Conservation (phyloP, 805 yeast genomes). For the Diddensiella santjacobensis region DNA sequence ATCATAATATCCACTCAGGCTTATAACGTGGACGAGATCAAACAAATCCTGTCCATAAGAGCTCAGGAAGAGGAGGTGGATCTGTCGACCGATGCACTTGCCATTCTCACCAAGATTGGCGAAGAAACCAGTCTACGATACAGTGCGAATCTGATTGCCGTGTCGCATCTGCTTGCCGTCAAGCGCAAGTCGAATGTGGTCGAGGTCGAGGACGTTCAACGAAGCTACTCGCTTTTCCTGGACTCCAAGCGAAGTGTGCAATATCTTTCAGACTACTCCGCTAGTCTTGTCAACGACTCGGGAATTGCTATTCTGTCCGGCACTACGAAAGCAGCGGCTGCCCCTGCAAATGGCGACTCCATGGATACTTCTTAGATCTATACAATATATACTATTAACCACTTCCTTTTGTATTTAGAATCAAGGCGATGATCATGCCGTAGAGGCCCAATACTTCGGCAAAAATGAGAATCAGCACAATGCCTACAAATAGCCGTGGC, state of each 20-base stretch:
- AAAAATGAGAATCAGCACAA: slow-evolving; percentile 82
- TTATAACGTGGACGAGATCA: slow-evolving; percentile 78
- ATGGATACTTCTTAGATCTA: slow-evolving; percentile 6
- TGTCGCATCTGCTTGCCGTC: slow-evolving; percentile 78
- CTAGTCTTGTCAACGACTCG: slow-evolving; percentile 70
- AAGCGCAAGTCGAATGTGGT: slow-evolving; percentile 72
- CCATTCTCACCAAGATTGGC: slow-evolving; percentile 83
- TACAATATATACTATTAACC: slow-evolving; percentile 38
- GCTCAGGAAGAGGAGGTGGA: slow-evolving; percentile 94
- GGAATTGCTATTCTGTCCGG: slow-evolving; percentile 58
- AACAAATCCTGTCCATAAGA: slow-evolving; percentile 80
- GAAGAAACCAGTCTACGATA: slow-evolving; percentile 87
- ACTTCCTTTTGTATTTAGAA: slow-evolving; percentile 84
- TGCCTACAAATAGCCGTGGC: slow-evolving; percentile 84
- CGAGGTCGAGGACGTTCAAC: slow-evolving; percentile 78
- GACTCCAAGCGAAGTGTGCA: slow-evolving; percentile 89
- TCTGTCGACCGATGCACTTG: slow-evolving; percentile 74
- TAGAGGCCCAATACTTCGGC: slow-evolving; percentile 88
- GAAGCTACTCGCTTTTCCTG: slow-evolving; percentile 79
- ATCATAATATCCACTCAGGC: slow-evolving; percentile 83
- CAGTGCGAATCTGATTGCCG: slow-evolving; percentile 86
- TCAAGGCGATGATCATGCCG: slow-evolving; percentile 93
- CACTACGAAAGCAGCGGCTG: slow-evolving; percentile 5
- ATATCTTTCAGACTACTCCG: slow-evolving; percentile 65
- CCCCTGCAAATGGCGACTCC: slow-evolving; percentile 7